Evolutionary conservation across 495 filamentous ascomycete species (phyloP).

Genomic region (Hypoxylon rickii): DNA sequence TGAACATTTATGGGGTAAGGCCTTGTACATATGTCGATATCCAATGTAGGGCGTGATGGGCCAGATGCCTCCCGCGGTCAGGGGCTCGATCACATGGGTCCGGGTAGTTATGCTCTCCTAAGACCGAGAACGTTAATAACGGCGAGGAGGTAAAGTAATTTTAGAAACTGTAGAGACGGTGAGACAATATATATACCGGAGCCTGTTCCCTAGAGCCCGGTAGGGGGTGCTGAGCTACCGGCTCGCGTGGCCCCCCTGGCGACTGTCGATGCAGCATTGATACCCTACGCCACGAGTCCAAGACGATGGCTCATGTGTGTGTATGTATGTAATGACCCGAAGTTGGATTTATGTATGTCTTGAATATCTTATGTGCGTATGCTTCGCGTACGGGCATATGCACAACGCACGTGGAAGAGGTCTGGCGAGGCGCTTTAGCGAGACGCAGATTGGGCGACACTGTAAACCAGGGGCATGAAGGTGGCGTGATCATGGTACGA

Average conservation of each 20-base stretch:
- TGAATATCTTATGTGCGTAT: not conserved
- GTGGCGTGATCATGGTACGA: constrained; percentile 24
- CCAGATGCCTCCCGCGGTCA: not conserved
- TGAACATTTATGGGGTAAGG: too few species aligned
- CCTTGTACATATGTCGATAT: too few species aligned
- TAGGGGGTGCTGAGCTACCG: not conserved
- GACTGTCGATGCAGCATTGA: not conserved
- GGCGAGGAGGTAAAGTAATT: not conserved
- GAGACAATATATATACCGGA: not conserved
- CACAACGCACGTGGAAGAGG: not conserved
- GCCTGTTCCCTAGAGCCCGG: not conserved
- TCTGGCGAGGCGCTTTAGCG: constrained; percentile 2
- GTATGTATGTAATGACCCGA: not conserved
- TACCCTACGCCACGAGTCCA: too few species aligned
- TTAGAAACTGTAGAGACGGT: not conserved
- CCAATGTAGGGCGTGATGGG: not conserved
- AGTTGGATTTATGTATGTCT: not conserved
- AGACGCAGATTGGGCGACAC: not conserved
- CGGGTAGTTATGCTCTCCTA: not conserved
- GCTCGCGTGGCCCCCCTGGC: not conserved
- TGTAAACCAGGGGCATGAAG: not conserved
- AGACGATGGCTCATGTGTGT: not conserved
- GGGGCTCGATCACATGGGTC: not conserved
- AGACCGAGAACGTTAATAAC: not conserved
- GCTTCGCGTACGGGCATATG: not conserved